Evolutionary conservation across 176 grass and related monocot genomes (phyloP).

Genomic region (Oryza officinalis): DNA sequence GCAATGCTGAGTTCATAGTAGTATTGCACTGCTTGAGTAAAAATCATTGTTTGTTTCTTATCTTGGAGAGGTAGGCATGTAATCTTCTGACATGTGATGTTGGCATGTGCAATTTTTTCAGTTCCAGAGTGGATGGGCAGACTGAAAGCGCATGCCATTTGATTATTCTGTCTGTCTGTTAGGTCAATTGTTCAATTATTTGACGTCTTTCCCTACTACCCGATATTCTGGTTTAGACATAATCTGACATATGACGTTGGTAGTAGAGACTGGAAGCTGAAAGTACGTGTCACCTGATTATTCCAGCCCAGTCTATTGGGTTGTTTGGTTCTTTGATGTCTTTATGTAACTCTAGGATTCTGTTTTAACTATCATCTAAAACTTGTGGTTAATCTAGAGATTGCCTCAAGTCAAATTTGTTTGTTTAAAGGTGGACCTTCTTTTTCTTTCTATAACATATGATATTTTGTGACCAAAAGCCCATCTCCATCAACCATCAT

Average conservation of each 20-base stretch:
- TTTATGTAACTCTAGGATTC: not conserved
- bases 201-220: not conserved
- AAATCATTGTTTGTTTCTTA: not conserved
- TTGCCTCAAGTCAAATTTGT: not conserved
- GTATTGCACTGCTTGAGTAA: not conserved
- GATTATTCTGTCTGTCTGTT: not conserved
- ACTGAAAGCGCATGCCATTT: not conserved
- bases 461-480: not conserved
- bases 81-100: not conserved
- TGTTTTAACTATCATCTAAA: not conserved
- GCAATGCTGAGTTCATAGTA: not conserved
- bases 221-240: constrained; percentile 1
- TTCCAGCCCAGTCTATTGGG: not conserved
- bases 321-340: not conserved
- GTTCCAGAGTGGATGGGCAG: too few relatives aligned
- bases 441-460: not conserved
- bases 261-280: not conserved
- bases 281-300: not conserved
- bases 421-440: not conserved
- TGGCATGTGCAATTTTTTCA: not conserved
- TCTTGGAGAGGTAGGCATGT: not conserved
- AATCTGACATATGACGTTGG: not conserved
- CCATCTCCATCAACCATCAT: not conserved
- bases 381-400: too few relatives aligned
- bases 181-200: not conserved